phyloP scores from a whole-genome alignment of 345 rosid genomes.

The Excoecaria cochinchinensis region DNA sequence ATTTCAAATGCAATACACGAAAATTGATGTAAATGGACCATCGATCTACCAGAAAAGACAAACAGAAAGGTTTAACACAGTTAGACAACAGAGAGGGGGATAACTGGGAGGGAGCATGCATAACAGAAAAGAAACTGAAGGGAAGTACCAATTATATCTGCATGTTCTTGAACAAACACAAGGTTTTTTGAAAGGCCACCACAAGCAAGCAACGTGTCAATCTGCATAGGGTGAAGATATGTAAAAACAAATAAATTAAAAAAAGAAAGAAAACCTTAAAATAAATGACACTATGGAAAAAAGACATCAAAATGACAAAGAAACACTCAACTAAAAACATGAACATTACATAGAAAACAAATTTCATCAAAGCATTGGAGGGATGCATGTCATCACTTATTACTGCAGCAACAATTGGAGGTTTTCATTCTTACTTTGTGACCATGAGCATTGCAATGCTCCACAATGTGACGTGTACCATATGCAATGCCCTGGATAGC shows the following conservation, averaged over 20 bases:
- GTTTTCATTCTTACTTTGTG: conserved; percentile 55
- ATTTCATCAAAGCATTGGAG: neutral
- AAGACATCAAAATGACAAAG: neutral
- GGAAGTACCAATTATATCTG: conserved; percentile 68
- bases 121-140: neutral
- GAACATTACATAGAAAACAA: neutral
- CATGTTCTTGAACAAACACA: conserved; percentile 80
- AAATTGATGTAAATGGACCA: neutral
- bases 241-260: neutral
- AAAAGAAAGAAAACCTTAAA: neutral
- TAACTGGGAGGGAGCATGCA: neutral
- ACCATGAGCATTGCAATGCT: conserved; percentile 90
- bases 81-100: neutral
- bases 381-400: neutral
- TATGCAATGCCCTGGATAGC: conserved; percentile 82
- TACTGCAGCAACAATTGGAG: neutral
- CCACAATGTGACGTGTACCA: conserved; percentile 90
- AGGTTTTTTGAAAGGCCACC: conserved; percentile 84
- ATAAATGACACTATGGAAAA: neutral
- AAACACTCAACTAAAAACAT: neutral
- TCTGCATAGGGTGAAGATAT: conserved; percentile 40
- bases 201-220: conserved; percentile 79
- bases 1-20: neutral
- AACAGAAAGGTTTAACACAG: neutral
- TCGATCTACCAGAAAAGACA: neutral